phyloP scores from a whole-genome alignment of 2,329 filamentous ascomycete genomes.

The Ophiocordyceps camponoti-saundersi region DNA sequence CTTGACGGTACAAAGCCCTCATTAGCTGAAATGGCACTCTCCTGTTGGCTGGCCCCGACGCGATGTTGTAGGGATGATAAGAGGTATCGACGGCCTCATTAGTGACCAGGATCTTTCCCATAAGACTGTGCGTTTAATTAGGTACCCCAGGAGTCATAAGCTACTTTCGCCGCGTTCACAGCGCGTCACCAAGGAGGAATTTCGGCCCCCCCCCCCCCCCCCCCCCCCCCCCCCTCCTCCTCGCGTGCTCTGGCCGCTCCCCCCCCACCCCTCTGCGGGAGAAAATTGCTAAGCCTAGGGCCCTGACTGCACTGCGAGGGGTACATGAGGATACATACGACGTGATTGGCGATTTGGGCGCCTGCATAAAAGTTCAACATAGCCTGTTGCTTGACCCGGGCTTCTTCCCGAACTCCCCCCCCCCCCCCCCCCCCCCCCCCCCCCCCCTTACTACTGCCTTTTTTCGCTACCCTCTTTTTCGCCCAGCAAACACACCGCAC shows the following conservation, averaged over 20 bases:
- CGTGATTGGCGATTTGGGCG: slow-evolving; percentile 1
- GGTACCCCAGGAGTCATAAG: no score
- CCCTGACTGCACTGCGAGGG: not conserved
- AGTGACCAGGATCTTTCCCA: not conserved
- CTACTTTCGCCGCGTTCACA: no score
- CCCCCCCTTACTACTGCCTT: slow-evolving; percentile 8
- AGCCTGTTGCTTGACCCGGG: slow-evolving; percentile 6
- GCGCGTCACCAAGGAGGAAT: no score
- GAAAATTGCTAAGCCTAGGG: not conserved
- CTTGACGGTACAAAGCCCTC: not conserved
- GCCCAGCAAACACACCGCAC: slow-evolving; percentile 9
- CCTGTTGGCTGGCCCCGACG: not conserved
- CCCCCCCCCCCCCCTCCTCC: not conserved
- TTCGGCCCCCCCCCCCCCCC: not conserved
- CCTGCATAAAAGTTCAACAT: slow-evolving; percentile 2
- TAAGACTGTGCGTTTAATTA: no score
- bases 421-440: slow-evolving; percentile 2
- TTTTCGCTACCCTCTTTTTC: slow-evolving; percentile 10
- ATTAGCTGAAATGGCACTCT: not conserved
- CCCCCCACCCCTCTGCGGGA: not conserved
- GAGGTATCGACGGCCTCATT: not conserved
- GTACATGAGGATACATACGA: not conserved
- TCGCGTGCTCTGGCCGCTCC: not conserved
- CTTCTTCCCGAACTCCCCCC: slow-evolving; percentile 12
- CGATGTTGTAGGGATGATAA: not conserved